Evolutionary conservation across 768 basidiomycete species (phyloP).

Genomic region (Lactarius evosmus): DNA sequence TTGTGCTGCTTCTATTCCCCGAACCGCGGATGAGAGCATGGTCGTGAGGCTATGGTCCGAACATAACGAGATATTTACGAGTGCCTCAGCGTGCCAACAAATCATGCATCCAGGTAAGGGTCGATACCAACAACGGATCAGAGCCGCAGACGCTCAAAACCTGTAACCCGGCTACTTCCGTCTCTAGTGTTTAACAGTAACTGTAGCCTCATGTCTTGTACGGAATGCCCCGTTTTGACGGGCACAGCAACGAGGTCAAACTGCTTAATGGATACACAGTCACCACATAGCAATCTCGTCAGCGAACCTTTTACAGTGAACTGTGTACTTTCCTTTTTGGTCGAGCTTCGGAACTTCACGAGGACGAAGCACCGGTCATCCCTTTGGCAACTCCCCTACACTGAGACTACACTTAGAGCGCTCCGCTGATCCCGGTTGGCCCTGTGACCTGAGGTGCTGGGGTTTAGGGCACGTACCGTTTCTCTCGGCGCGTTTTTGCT

Average conservation of each 20-base stretch:
- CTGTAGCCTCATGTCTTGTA: background rate
- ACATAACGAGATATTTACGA: background rate
- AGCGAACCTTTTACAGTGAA: constrained; percentile 20
- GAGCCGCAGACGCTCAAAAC: background rate
- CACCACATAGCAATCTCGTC: constrained; percentile 12
- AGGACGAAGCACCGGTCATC: background rate
- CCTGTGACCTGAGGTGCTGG: background rate
- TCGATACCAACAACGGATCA: background rate
- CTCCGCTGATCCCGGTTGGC: background rate
- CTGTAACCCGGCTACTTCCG: background rate
- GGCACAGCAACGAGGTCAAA: background rate
- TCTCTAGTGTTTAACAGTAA: background rate
- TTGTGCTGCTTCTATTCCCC: background rate
- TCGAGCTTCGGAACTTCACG: background rate
- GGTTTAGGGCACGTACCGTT: background rate
- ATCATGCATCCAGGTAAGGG: background rate
- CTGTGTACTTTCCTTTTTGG: background rate
- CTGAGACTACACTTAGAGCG: background rate
- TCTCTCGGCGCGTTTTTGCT: background rate
- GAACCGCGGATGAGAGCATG: background rate
- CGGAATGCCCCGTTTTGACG: background rate
- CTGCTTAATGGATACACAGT: background rate
- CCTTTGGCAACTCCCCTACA: background rate
- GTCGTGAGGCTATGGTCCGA: background rate
- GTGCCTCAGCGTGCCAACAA: background rate